Base-by-base conservation (phyloP, 73 alveolate genomes). In the Paramecium octaurelia region DNA sequence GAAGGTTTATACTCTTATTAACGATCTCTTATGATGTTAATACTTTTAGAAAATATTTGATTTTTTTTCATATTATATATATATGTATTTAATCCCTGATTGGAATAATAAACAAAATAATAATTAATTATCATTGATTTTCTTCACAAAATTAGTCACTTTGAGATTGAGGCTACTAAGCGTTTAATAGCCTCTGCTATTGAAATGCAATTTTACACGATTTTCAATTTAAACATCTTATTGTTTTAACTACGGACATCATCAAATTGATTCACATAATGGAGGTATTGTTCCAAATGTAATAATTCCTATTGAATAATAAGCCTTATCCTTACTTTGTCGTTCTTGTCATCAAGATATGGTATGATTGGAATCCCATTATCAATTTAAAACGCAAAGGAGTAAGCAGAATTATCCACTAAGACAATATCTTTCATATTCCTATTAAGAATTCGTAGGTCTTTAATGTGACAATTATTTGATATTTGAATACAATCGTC, bases 331-430 rank as follows among this genome's bases (percentile, higher is more conserved):
- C 6, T 11, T 73, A 70, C 94, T 68, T 70, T 92, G 87, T 97
- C 99, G 36, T 92, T 95, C 86, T 94, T 97, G 35, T 95, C 94
- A 69, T 97, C 99, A 92, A 92, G 89, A 93, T 94, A 97, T 10
- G 99, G 98, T 46, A 97, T 96, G 9, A 97, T 97, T 2, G 99
- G 99, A 18, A 97, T 97, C 29, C 99, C 99, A 93, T 97, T 97
- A 46, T 95, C 96, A 27, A 97, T 86, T 92, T 95, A 93, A 73
- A 92, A 97, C 1, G 97, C 96, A 93, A 94, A 97, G 2, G 98
- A 96, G 34, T 95, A 94, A 54, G 97, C 98, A 10, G 99, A 96
- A 69, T 96, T 95, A 91, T 97, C 99, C 3, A 97, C 97, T 16
- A 97, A 54, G 24, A 97, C 93, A 16, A 95, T 91, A 60, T 96